These are phyloP conservation scores for Pyrenophora graminea DNA, from an alignment of 2,329 filamentous ascomycete genomes.

Conservation along the genomic window DNA sequence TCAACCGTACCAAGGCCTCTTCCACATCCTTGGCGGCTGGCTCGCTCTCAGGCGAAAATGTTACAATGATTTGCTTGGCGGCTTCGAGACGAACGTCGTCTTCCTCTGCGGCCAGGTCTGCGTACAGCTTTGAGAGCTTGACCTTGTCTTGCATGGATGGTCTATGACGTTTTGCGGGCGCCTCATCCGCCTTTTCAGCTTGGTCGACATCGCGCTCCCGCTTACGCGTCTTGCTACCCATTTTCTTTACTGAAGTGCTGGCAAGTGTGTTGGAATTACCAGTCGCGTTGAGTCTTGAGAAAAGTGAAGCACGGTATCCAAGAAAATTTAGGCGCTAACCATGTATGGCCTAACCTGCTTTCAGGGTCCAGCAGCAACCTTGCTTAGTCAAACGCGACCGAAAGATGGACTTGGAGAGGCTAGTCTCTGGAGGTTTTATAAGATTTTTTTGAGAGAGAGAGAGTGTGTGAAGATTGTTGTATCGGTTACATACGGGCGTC, in stretches of 20 bases:
- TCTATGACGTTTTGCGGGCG: conserved; percentile 39
- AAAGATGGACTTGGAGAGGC: too few species aligned
- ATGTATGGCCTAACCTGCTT: neutral
- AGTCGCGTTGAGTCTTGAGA: conserved; percentile 11
- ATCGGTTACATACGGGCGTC: too few species aligned
- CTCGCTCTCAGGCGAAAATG: conserved; percentile 46
- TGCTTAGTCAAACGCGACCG: neutral
- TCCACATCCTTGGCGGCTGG: conserved; percentile 47
- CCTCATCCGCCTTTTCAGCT: conserved; percentile 21
- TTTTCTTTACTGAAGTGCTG: conserved; percentile 9
- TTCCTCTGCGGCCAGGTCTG: conserved; percentile 53
- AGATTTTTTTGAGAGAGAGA: too few species aligned
- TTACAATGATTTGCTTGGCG: conserved; percentile 51
- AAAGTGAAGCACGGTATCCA: conserved; percentile 12
- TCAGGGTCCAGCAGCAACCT: neutral
- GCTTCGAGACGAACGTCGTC: conserved; percentile 51
- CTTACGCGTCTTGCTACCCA: conserved; percentile 36
- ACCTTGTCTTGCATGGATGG: conserved; percentile 47
- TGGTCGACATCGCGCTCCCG: conserved; percentile 31
- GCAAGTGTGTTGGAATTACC: conserved; percentile 1
- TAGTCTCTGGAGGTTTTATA: too few species aligned
- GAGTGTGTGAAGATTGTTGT: too few species aligned
- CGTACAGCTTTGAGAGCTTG: conserved; percentile 52
- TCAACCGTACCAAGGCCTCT: conserved; percentile 58
- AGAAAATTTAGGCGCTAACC: conserved; percentile 15